These are phyloP conservation scores for Russula sp. DNA, from an alignment of 768 basidiomycete species.

Conservation along the genomic window DNA sequence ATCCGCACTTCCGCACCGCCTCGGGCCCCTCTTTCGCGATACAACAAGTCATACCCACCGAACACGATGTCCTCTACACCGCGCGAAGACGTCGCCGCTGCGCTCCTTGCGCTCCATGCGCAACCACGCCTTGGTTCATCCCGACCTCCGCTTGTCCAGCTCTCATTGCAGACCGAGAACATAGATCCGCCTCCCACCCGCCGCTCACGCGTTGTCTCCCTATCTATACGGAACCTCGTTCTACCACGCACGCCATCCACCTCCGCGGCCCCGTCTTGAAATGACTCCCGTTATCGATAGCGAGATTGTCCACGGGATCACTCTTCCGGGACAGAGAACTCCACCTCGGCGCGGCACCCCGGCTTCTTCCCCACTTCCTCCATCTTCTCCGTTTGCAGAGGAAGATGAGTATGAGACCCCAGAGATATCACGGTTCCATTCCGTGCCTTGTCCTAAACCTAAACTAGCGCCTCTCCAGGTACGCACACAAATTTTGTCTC, in stretches of 20 bases:
- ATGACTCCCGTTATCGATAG: constrained; percentile 15
- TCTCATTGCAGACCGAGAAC: neutral
- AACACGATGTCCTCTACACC: constrained; percentile 1
- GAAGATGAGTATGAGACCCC: constrained; percentile 6
- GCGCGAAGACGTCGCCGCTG: constrained; percentile 22
- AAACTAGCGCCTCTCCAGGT: constrained; percentile 7
- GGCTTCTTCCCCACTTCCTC: constrained; percentile 21
- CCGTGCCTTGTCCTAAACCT: constrained; percentile 3
- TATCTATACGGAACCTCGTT: constrained; percentile 18
- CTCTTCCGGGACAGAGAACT: neutral
- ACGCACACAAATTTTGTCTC: neutral
- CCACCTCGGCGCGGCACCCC: constrained; percentile 4
- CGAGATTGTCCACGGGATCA: neutral
- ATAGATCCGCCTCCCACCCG: neutral
- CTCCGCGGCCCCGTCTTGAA: constrained; percentile 2
- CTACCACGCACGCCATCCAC: constrained; percentile 13
- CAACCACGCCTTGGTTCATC: constrained; percentile 19
- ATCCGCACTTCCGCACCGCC: constrained; percentile 5
- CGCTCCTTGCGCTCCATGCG: constrained; percentile 5
- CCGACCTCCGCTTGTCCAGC: neutral
- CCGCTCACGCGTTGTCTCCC: constrained; percentile 9
- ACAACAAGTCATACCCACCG: neutral
- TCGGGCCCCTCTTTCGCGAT: constrained; percentile 8
- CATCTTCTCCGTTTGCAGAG: constrained; percentile 22
- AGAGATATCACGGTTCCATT: neutral